A percentile compares a stretch with the other conserved stretches of the same genome.
phyloP scores from a whole-genome alignment of 257 asterid genomes.

The Avicennia marina region DNA sequence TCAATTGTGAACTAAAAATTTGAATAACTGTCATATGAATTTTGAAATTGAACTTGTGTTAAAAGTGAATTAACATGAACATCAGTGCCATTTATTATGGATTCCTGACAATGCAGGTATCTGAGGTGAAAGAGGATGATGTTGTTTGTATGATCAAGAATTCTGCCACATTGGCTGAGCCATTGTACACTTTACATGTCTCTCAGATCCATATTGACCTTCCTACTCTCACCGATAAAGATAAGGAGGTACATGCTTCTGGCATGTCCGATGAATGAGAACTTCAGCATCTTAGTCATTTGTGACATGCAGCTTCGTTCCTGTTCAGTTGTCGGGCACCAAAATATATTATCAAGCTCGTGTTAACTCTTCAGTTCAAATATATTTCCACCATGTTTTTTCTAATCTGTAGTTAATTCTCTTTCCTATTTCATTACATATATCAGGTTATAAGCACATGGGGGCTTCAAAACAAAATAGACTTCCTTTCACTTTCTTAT shows the following conservation, averaged over 20 bases:
- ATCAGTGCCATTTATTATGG: too few relatives aligned
- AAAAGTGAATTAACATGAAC: too few relatives aligned
- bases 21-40: too few relatives aligned
- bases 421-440: not conserved
- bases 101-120: slow-evolving; percentile 45
- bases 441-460: slow-evolving; percentile 85
- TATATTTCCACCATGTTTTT: not conserved
- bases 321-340: too few relatives aligned
- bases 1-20: too few relatives aligned
- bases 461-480: slow-evolving; percentile 85
- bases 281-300: not conserved
- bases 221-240: slow-evolving; percentile 83
- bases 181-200: slow-evolving; percentile 82
- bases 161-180: slow-evolving; percentile 77
- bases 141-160: slow-evolving; percentile 78
- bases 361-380: not conserved
- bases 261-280: not conserved
- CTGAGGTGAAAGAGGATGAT: slow-evolving; percentile 67
- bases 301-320: too few relatives aligned
- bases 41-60: too few relatives aligned
- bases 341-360: too few relatives aligned
- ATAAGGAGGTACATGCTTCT: slow-evolving; percentile 65
- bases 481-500: slow-evolving; percentile 86
- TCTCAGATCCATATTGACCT: slow-evolving; percentile 67
- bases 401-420: slow-evolving; percentile 7